phyloP scores from a whole-genome alignment of 2,329 filamentous ascomycete species.

The Penicillium verrucosum region DNA sequence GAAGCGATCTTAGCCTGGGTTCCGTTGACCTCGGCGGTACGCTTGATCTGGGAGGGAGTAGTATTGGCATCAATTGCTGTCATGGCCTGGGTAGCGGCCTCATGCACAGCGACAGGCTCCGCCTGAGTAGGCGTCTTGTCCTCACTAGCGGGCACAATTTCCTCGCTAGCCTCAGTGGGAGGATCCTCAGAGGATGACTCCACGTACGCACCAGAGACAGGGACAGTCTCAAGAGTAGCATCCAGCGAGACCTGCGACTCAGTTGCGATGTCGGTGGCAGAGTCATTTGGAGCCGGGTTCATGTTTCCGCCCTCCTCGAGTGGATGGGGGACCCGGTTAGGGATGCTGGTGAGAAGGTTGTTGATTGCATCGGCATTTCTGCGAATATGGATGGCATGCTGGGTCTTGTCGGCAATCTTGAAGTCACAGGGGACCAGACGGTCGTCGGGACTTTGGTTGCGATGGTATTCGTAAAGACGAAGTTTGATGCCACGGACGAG shows the following conservation, averaged over 20 bases:
- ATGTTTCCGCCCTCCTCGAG: background rate
- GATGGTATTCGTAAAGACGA: slow-evolving; percentile 1
- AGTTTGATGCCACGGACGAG: slow-evolving; percentile 1
- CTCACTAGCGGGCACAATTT: background rate
- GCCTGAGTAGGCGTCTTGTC: background rate
- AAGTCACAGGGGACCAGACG: slow-evolving; percentile 4
- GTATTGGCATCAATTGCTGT: too few relatives aligned
- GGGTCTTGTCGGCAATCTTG: background rate
- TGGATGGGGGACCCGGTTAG: background rate
- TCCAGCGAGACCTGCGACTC: background rate
- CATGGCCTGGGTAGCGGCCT: background rate
- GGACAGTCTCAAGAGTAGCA: background rate
- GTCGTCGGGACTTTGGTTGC: background rate
- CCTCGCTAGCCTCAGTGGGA: background rate
- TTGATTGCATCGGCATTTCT: background rate
- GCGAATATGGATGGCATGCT: background rate
- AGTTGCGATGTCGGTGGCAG: background rate
- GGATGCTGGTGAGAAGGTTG: background rate
- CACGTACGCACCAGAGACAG: background rate
- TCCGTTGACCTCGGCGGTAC: background rate
- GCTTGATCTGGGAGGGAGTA: background rate
- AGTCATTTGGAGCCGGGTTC: background rate
- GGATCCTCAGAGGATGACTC: background rate
- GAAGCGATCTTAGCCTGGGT: background rate
- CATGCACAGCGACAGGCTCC: background rate